These are phyloP conservation scores for Oidiodendron maius DNA, from an alignment of 495 filamentous ascomycete species.

Conservation along the genomic window DNA sequence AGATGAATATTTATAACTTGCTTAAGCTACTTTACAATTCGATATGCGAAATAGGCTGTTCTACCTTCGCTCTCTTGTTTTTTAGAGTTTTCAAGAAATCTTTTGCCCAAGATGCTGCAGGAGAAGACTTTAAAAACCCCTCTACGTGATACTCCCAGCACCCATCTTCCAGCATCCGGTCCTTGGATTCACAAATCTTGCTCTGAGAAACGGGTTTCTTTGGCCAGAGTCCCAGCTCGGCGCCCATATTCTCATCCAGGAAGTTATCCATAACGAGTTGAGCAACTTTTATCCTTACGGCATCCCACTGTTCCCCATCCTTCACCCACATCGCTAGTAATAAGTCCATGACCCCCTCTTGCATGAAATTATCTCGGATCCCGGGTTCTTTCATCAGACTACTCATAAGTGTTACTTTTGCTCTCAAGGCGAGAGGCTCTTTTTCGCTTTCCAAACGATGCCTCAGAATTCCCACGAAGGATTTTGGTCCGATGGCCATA, in stretches of 20 bases:
- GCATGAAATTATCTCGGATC: constrained; percentile 47
- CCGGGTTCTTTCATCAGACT: constrained; percentile 35
- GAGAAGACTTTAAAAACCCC: constrained; percentile 1
- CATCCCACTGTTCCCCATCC: constrained; percentile 31
- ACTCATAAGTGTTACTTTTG: constrained; percentile 32
- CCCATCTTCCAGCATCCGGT: constrained; percentile 17
- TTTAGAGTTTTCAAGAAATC: constrained; percentile 14
- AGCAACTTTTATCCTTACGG: constrained; percentile 35
- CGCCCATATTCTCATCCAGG: constrained; percentile 53
- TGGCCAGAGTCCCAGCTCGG: constrained; percentile 43
- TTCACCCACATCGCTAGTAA: constrained; percentile 40
- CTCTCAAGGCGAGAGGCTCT: constrained; percentile 28
- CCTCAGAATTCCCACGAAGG: constrained; percentile 25
- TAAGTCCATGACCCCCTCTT: constrained; percentile 33
- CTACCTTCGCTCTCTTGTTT: constrained; percentile 7
- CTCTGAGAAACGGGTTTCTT: constrained; percentile 6
- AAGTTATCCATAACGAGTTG: constrained; percentile 53
- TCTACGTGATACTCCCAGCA: constrained; percentile 24
- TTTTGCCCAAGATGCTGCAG: constrained; percentile 12
- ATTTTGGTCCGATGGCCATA: constrained; percentile 9
- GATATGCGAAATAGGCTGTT: constrained; percentile 4
- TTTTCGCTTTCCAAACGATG: constrained; percentile 21
- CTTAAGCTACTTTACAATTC: constrained; percentile 14
- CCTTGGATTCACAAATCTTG: constrained; percentile 15
- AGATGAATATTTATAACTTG: no score